These are phyloP conservation scores for Russula earlei DNA, from an alignment of 768 basidiomycete species.

Conservation along the genomic window DNA sequence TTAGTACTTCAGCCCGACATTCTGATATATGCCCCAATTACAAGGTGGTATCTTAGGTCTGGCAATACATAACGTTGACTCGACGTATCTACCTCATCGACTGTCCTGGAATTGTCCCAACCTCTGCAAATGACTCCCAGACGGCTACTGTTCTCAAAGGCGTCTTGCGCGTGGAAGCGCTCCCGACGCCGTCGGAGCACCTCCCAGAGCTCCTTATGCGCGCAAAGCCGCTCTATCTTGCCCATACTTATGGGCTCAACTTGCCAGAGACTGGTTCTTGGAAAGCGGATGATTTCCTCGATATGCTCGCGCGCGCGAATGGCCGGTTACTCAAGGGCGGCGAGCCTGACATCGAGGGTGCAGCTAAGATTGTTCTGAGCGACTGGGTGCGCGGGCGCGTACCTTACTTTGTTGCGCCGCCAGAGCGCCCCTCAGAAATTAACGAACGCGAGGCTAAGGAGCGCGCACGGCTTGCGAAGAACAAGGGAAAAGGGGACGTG, in stretches of 20 bases:
- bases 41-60: constrained; percentile 40
- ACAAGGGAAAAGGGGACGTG: constrained; percentile 29
- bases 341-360: constrained; percentile 85
- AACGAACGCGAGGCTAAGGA: constrained; percentile 49
- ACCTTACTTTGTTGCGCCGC: constrained; percentile 91
- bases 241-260: constrained; percentile 70
- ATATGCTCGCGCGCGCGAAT: constrained; percentile 79
- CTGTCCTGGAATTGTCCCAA: constrained; percentile 96
- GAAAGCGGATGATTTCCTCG: constrained; percentile 73
- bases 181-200: constrained; percentile 87
- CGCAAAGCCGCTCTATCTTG: constrained; percentile 88
- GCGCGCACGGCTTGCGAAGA: constrained; percentile 34
- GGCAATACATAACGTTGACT: constrained; percentile 99
- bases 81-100: constrained; percentile 97
- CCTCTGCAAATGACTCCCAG: constrained; percentile 83
- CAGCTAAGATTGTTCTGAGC: constrained; percentile 88
- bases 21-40: background rate
- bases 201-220: constrained; percentile 81
- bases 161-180: constrained; percentile 90
- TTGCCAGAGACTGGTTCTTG: constrained; percentile 50
- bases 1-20: constrained; percentile 10
- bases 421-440: constrained; percentile 66
- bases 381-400: constrained; percentile 98
- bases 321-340: constrained; percentile 90
- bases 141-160: constrained; percentile 93